Percentiles rank a stretch among this genome's conserved stretches.
Conservation (phyloP, 257 asterid genomes). For the Solanum virginianum region DNA sequence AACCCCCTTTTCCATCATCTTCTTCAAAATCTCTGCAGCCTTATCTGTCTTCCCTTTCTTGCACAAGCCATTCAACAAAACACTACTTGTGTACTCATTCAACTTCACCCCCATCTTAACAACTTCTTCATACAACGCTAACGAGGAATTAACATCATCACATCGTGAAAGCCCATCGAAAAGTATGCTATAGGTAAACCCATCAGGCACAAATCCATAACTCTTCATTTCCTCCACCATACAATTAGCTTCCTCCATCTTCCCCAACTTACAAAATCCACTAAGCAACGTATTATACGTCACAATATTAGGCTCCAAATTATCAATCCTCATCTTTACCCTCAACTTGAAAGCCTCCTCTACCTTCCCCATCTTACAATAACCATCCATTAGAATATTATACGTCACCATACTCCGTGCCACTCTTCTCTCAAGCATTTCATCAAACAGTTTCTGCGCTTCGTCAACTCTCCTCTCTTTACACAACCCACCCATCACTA, state of each 20-base stretch:
- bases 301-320: slow-evolving; percentile 45
- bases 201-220: slow-evolving; percentile 56
- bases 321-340: slow-evolving; percentile 41
- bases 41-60: slow-evolving; percentile 41
- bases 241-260: slow-evolving; percentile 45
- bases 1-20: slow-evolving; percentile 37
- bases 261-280: slow-evolving; percentile 58
- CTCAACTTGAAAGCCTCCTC: slow-evolving; percentile 41
- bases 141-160: slow-evolving; percentile 43
- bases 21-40: slow-evolving; percentile 42
- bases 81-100: slow-evolving; percentile 33
- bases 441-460: slow-evolving; percentile 61
- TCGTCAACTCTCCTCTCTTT: slow-evolving; percentile 55
- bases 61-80: slow-evolving; percentile 55
- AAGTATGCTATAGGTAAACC: slow-evolving; percentile 48
- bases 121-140: slow-evolving; percentile 44
- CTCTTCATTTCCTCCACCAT: slow-evolving; percentile 52
- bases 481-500: slow-evolving; percentile 68
- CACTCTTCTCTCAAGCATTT: slow-evolving; percentile 47
- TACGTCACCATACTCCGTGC: slow-evolving; percentile 43
- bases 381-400: slow-evolving; percentile 68
- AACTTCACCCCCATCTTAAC: slow-evolving; percentile 34
- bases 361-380: slow-evolving; percentile 52
- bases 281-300: slow-evolving; percentile 60
- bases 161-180: slow-evolving; percentile 48